Conservation (phyloP, 2,329 filamentous ascomycete genomes). For the Myriosclerotinia curreyana region DNA sequence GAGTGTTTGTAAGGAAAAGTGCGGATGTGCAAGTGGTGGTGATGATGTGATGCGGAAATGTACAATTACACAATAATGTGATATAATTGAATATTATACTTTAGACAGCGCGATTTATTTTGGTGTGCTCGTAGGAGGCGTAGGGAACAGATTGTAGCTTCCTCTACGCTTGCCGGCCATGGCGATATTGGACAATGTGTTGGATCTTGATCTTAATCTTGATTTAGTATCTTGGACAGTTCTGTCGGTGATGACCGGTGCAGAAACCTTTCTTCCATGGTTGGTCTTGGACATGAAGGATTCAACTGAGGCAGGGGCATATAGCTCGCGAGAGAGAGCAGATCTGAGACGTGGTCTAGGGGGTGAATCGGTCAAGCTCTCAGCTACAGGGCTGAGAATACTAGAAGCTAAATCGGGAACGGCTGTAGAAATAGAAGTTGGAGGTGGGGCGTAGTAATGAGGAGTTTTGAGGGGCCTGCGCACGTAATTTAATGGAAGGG, state of each 20-base stretch:
- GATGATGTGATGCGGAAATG: background rate
- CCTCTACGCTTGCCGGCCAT: slow-evolving; percentile 30
- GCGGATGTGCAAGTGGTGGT: slow-evolving; percentile 10
- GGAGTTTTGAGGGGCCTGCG: slow-evolving; percentile 28
- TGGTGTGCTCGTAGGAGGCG: background rate
- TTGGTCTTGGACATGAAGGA: slow-evolving; percentile 13
- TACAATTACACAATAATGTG: slow-evolving; percentile 13
- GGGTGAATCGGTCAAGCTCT: slow-evolving; percentile 25
- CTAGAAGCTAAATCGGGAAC: slow-evolving; percentile 15
- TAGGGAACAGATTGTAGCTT: slow-evolving; percentile 37
- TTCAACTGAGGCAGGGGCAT: slow-evolving; percentile 2
- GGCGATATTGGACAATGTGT: slow-evolving; percentile 25
- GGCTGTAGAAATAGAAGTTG: slow-evolving; percentile 4
- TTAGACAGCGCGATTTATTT: slow-evolving; percentile 20
- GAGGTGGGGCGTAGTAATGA: slow-evolving; percentile 22
- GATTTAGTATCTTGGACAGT: slow-evolving; percentile 29
- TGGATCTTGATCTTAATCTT: slow-evolving; percentile 29
- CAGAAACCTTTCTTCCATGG: slow-evolving; percentile 37
- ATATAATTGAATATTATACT: slow-evolving; percentile 22
- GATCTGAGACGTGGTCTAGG: slow-evolving; percentile 4
- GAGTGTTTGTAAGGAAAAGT: slow-evolving; percentile 8
- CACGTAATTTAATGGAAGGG: slow-evolving; percentile 26
- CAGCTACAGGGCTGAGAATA: slow-evolving; percentile 35
- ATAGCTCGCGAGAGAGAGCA: slow-evolving; percentile 6
- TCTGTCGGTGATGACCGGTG: slow-evolving; percentile 28